Conservation (phyloP, 2,329 filamentous ascomycete species). For the Xylariales sp. region DNA sequence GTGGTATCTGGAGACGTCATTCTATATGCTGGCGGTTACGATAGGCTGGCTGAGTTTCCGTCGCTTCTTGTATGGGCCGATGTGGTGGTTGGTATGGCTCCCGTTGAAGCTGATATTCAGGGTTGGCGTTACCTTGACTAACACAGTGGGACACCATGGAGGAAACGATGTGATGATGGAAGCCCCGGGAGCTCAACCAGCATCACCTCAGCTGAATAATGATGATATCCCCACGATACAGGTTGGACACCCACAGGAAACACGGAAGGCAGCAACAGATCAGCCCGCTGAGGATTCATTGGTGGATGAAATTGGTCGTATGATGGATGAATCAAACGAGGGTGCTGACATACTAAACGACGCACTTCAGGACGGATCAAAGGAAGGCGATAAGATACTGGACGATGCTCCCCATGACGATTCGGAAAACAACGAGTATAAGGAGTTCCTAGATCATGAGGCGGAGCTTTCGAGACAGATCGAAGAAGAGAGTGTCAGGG, state of each 20-base stretch:
- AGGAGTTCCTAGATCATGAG: conserved; percentile 26
- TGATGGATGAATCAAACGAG: conserved; percentile 38
- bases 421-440: conserved; percentile 32
- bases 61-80: conserved; percentile 78
- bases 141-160: conserved; percentile 39
- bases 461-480: conserved; percentile 13
- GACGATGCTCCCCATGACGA: no score
- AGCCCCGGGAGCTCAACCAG: conserved; percentile 17
- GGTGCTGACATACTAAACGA: conserved; percentile 27
- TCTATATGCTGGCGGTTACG: conserved; percentile 75
- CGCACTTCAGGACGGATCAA: conserved; percentile 18
- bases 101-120: conserved; percentile 67
- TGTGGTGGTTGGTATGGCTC: conserved; percentile 84
- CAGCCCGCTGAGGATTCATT: conserved; percentile 32
- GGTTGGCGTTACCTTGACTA: conserved; percentile 50
- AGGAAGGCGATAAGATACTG: not conserved
- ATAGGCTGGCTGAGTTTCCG: conserved; percentile 83
- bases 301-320: conserved; percentile 49
- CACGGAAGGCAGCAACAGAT: conserved; percentile 18
- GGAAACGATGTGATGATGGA: conserved; percentile 20
- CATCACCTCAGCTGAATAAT: conserved; percentile 24
- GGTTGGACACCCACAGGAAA: conserved; percentile 35
- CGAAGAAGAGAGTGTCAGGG: conserved; percentile 29
- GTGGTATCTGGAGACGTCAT: conserved; percentile 90
- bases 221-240: conserved; percentile 45